Base-by-base conservation (phyloP, 495 filamentous ascomycete genomes). In the Parathielavia hyrcaniae region DNA sequence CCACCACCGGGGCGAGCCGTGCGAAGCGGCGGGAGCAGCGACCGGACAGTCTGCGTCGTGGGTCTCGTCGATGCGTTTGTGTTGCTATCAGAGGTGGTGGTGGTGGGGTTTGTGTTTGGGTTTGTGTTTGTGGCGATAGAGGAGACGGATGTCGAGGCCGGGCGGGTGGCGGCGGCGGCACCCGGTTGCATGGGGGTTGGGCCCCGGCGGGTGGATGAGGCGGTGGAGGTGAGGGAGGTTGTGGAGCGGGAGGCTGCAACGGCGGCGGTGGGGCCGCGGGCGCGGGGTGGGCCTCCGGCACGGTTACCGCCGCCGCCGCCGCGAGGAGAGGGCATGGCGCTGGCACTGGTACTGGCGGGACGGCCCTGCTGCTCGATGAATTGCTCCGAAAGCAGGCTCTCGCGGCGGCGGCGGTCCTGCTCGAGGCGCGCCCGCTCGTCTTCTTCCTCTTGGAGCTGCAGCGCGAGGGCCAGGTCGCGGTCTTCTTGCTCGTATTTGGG, bases 371-470 rank as follows among this genome's bases (percentile, higher is more conserved):
- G 79, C 59, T 80, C 75, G 52, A 86, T 83, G 58, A 74, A 83
- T 58, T 82, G 81, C 57, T 82, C 78, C 0, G 77, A 80, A 1
- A 81, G 65, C 35, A 69, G 64, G 32, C 71, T 74, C 63, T 82
- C 78, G 38, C 77, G 68, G 20, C 73, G 70, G 9, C 77, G 75
- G 12, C 77, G 71, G 9, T 73, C 76, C 53, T 79, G 67, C 47
- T 77, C 78, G 7, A 60, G 50, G 10, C 81, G 77, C 53, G 86
- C 79, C 2, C 79, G 77, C 65, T 87, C 82, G 61, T 91, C 85
- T 61, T 91, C 88, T 65, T 92, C 88, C 61, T 92, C 89, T 67
- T 92, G 89, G 4, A 91, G 76, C 70, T 90, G 88, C 22, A 92
- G 74, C 1, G 89, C 89, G 6, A 91, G 72, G 0, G 88, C 88